Percentiles rank a stretch among this genome's conserved stretches.
Conservation (phyloP, 495 filamentous ascomycete species). For the Penicillium fimorum region DNA sequence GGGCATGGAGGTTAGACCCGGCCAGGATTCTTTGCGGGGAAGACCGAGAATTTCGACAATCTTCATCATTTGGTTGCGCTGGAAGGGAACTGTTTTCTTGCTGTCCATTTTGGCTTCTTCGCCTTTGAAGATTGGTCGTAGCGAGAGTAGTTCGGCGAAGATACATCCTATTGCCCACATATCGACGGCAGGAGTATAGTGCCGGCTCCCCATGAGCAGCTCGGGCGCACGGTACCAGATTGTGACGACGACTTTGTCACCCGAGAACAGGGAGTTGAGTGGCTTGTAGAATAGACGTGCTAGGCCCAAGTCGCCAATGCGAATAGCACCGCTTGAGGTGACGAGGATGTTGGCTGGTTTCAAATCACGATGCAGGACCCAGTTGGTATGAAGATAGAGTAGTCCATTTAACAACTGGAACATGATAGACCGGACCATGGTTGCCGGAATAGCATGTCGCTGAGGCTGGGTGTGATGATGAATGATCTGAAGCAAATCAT, state of each 20-base stretch:
- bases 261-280: constrained; percentile 81
- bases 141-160: constrained; percentile 87
- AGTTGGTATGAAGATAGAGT: constrained; percentile 92
- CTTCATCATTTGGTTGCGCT: constrained; percentile 97
- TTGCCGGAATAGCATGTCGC: constrained; percentile 80
- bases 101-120: constrained; percentile 98
- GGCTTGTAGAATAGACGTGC: constrained; percentile 94
- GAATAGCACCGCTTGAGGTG: constrained; percentile 81
- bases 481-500: constrained; percentile 95
- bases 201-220: constrained; percentile 81
- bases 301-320: constrained; percentile 90
- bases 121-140: constrained; percentile 96
- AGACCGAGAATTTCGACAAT: constrained; percentile 94
- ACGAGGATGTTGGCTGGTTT: constrained; percentile 99
- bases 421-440: constrained; percentile 85
- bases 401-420: constrained; percentile 93
- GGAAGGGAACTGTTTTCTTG: constrained; percentile 96
- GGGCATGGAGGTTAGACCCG: constrained; percentile 72
- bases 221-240: constrained; percentile 99
- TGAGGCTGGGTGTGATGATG: constrained; percentile 93
- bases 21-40: constrained; percentile 88
- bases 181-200: constrained; percentile 96
- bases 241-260: constrained; percentile 98
- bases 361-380: constrained; percentile 94
- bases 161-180: constrained; percentile 98